These are phyloP conservation scores for Lyophyllum semitale DNA, from an alignment of 768 basidiomycete genomes.

Conservation along the genomic window DNA sequence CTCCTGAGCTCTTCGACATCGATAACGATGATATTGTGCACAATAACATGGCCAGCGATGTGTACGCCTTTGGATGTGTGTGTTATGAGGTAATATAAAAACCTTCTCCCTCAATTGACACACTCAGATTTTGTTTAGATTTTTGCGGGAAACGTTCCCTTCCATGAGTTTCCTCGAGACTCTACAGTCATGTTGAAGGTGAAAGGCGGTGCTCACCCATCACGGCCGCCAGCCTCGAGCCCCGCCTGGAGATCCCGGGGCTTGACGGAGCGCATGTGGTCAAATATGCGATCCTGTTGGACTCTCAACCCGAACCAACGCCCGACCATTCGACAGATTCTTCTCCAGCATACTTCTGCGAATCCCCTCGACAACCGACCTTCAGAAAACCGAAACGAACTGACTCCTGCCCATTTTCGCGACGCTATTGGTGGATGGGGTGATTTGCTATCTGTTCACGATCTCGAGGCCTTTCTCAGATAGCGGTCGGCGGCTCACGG, in stretches of 20 bases:
- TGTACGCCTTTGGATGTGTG: background rate
- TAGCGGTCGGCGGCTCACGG: no score
- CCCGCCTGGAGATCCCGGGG: background rate
- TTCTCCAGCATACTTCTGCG: background rate
- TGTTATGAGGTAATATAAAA: background rate
- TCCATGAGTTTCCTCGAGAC: background rate
- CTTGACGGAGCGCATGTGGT: conserved; percentile 1
- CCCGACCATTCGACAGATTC: background rate
- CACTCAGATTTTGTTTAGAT: background rate
- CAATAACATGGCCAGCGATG: background rate
- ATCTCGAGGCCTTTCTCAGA: background rate
- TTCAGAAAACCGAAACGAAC: background rate
- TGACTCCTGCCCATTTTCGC: background rate
- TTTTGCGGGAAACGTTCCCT: background rate
- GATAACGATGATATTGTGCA: background rate
- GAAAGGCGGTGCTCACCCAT: background rate
- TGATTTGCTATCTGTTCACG: background rate
- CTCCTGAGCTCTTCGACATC: background rate
- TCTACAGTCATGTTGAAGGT: background rate
- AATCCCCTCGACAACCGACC: background rate
- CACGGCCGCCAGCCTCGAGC: background rate
- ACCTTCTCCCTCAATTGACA: background rate
- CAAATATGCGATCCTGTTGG: background rate
- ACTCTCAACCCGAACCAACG: background rate
- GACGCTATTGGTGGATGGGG: background rate